Evolutionary conservation across 192 early-diverging fungal genomes (phyloP), one percentile per base, ranked within the genome.

Genomic region (Lobosporangium transversale): DNA sequence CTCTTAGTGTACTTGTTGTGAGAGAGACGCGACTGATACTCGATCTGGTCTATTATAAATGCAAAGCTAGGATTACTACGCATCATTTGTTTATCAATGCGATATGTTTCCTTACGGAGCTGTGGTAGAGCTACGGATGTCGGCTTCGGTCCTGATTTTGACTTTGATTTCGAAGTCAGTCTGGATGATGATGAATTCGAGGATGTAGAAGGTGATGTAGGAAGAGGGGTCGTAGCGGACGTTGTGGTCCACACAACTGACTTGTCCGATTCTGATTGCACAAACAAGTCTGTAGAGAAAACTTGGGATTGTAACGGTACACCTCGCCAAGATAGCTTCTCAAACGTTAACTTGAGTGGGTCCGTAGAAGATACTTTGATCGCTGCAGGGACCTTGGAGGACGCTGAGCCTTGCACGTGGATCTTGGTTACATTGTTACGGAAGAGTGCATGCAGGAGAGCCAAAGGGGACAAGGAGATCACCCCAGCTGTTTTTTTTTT

Each of bases 371-470:
- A 76, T 30, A 76, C 73, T 24, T 56, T 61, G 48, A 76, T 33
- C 33, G 62, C 43, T 11, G 56, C 43, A 21, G 73, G 26, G 18
- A 37, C 45, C 24, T 67, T 76, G 20, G 30, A 45, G 45, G 61
- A 58, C 20, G 29, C 43, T 4, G 70, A 58, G n/a, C 73, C 73
- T 53, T 66, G 73, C 14, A 76, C 73, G 23, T 76, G 59, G 53
- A 76, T 76, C 65, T 76, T 76, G 23, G 64, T 76, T 18, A 76
- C 73, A 42, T 76, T 55, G 59, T 76, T 60, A 2, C 53, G 40
- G 59, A 76, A 76, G 5, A 76, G 52, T 24, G 59, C 29, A 37
- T 76, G 73, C 17, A 76, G 44, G 11, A 76, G 44, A 12, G 66
- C 30, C 0, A 65, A 67, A 0, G 73, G 73, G 4, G 73, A 67